Evolutionary conservation across 2,329 filamentous ascomycete genomes (phyloP), one percentile per base, ranked within the genome.

Genomic region (Metarhizium humberi): DNA sequence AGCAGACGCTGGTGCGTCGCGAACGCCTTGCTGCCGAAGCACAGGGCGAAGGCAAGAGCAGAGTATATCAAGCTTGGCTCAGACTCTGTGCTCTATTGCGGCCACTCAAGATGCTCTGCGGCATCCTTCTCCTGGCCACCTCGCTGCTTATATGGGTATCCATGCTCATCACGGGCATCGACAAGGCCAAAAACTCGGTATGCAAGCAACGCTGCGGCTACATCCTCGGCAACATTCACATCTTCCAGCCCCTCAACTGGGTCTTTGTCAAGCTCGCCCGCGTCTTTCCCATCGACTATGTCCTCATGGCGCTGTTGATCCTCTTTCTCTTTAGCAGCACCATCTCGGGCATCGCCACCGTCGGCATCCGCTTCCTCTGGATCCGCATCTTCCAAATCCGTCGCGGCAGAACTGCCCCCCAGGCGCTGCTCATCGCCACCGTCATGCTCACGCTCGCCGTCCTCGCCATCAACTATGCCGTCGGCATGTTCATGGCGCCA

Each of bases 291-390:
- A 78, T 95, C 59, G 94, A 99, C 75, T 97, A 97, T 68, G 75
- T 94, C 36, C 78, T 99, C 53, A 95, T 96, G 78, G 83, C 90
- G 1, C 74, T 96, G 1, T 74, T 99, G 8, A 83, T 95, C 0
- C 75, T 97, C 1, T 82, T 96, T 62, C 85, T 99, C 69, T 97
- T 99, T 74, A 85, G 82, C 72, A 87, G 89, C 64, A 92, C 91
- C 10, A 86, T 99, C 52, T 82, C 90, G 1, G 94, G 94, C 16
- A 84, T 97, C 53, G 88, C 91, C 3, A 82, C 84, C 1, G 82
- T 96, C 56, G 94, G 94, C 49, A 96, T 99, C 64, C 88, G 94
- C 61, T 96, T 99, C 78, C 81, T 99, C 53, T 99, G 94, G 94
- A 79, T 99, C 63, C 87, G 82, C 56, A 84, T 99, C 65, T 97